These are phyloP conservation scores for Euptelea pleiosperma DNA, from an alignment of 164 flowering plant genomes.

Conservation along the genomic window DNA sequence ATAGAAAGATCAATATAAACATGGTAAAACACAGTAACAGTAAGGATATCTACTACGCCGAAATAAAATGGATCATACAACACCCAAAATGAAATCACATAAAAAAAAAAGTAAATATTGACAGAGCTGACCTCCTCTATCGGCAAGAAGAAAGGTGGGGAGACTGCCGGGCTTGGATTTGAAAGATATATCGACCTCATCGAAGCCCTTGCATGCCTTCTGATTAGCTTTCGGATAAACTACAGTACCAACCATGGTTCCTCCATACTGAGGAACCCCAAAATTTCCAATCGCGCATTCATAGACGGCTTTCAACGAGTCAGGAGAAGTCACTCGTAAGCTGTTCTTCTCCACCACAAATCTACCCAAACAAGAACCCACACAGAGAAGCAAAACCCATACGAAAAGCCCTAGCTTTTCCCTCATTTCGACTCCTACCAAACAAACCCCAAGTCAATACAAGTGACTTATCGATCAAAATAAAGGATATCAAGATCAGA, in stretches of 20 bases:
- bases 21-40: background rate
- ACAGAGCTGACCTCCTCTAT: slow-evolving; percentile 67
- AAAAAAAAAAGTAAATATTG: background rate
- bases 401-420: slow-evolving; percentile 39
- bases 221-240: slow-evolving; percentile 71
- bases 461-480: background rate
- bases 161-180: slow-evolving; percentile 72
- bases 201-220: slow-evolving; percentile 69
- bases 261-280: slow-evolving; percentile 96
- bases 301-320: slow-evolving; percentile 49
- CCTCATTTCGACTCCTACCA: slow-evolving; percentile 30
- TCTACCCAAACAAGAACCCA: slow-evolving; percentile 47
- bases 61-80: slow-evolving; percentile 5
- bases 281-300: slow-evolving; percentile 96
- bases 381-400: slow-evolving; percentile 30
- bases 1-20: background rate
- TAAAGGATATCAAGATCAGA: slow-evolving; percentile 17
- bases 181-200: slow-evolving; percentile 50
- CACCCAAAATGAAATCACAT: background rate
- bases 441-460: background rate
- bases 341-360: slow-evolving; percentile 97
- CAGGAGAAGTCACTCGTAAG: slow-evolving; percentile 77
- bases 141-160: slow-evolving; percentile 72
- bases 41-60: background rate
- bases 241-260: slow-evolving; percentile 71